Percentiles rank a stretch among this genome's conserved stretches.
These are phyloP conservation scores for Cryptococcus deneoformans DNA, from an alignment of 1,284 basidiomycete genomes.

Conservation along the genomic window DNA sequence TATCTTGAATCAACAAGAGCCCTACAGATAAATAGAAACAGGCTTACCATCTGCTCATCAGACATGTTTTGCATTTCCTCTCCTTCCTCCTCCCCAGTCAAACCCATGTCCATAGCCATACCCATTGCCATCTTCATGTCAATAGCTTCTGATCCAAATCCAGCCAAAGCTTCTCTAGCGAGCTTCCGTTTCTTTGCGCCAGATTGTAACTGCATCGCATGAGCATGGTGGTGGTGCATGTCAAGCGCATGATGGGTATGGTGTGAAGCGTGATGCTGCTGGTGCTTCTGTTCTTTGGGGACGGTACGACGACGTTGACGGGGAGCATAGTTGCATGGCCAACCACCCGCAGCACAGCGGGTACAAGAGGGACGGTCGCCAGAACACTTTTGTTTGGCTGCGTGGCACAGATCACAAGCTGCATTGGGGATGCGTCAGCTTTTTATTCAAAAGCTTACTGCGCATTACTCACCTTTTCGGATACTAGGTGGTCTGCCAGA, in stretches of 20 bases:
- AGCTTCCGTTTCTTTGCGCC: constrained; percentile 43
- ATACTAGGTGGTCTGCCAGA: constrained; percentile 43
- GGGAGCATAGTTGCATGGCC: constrained; percentile 47
- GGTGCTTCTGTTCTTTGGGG: constrained; percentile 41
- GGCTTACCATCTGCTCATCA: constrained; percentile 46
- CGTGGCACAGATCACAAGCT: background rate
- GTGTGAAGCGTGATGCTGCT: constrained; percentile 19
- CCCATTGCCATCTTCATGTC: constrained; percentile 47
- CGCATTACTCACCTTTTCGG: constrained; percentile 35
- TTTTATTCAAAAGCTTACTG: background rate
- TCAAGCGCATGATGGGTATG: constrained; percentile 15
- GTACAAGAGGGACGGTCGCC: constrained; percentile 47
- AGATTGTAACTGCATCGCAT: background rate
- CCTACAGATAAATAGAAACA: background rate
- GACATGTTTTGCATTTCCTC: constrained; percentile 42
- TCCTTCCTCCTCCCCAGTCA: constrained; percentile 43
- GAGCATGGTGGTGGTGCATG: background rate
- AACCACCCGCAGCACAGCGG: constrained; percentile 44
- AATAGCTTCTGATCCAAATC: constrained; percentile 30
- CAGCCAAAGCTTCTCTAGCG: constrained; percentile 24
- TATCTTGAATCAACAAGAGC: constrained; percentile 8
- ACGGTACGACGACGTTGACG: constrained; percentile 47
- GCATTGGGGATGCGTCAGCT: background rate
- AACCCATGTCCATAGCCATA: constrained; percentile 46
- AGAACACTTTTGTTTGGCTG: constrained; percentile 41